Evolutionary conservation across 202 grass and related monocot genomes (phyloP), one percentile per base, ranked within the genome.

Genomic region (Schoenoplectus tabernaemontani): DNA sequence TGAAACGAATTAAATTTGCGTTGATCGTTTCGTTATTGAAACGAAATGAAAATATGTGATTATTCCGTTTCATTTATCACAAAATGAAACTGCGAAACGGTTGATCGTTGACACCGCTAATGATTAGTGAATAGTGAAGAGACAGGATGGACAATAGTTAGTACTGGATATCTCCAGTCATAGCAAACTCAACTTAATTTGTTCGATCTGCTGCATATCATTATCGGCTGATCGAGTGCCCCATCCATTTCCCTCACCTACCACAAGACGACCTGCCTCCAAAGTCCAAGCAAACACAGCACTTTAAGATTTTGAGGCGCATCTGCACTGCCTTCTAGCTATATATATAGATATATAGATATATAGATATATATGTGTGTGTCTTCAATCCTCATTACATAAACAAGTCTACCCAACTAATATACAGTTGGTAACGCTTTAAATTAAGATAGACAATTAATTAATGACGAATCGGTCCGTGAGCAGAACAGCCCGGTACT

Each of bases 321-420:
- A 57, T 23, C 4, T 4, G 87, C 87, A 24, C 87, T 97, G 59
- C 91, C 92, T 97, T 93, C 87, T 86, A 93, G 73, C 94, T 91
- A 1, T 86, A 93, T 13, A 89, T 91, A 10, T 91, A 91, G 33
- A 59, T 91, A 50, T 97, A 93, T 69, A 60, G 90, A n/a, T n/a
- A n/a, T n/a, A n/a, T n/a, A n/a, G n/a, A n/a, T n/a, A n/a, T n/a
- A n/a, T n/a, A n/a, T n/a, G n/a, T n/a, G n/a, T n/a, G n/a, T n/a
- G n/a, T n/a, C n/a, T n/a, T n/a, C n/a, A 57, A 8, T 0, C 3
- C 19, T 16, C 3, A 34, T 23, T 64, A 17, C 12, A 37, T 6
- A 6, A 56, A 80, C 13, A 33, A 15, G 17, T 51, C 48, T 51
- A 16, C 39, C 33, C 32, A 75, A 28, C 12, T 54, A 51, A 44